A percentile compares a stretch with the other conserved stretches of the same genome.
These are phyloP conservation scores for Geotrichum klebahnii DNA, from an alignment of 1,139 yeast genomes.

Conservation along the genomic window DNA sequence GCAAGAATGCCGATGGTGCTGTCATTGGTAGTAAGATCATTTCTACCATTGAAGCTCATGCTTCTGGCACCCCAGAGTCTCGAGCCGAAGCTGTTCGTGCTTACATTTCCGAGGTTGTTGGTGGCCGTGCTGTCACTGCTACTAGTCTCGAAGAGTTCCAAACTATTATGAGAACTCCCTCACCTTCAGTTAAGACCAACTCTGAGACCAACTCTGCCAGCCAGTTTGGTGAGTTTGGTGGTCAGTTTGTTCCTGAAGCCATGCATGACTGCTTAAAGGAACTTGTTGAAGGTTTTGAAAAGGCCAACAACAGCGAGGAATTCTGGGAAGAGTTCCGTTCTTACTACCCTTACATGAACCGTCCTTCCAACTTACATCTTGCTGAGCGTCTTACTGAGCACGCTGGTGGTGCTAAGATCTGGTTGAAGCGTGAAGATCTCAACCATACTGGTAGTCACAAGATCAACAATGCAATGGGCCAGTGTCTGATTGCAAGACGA, in stretches of 20 bases:
- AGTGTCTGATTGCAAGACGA: constrained; percentile 84
- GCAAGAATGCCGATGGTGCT: constrained; percentile 78
- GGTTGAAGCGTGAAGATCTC: constrained; percentile 97
- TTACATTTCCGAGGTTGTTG: constrained; percentile 67
- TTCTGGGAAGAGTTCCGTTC: constrained; percentile 92
- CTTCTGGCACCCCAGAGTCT: constrained; percentile 50
- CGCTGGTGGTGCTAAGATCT: constrained; percentile 95
- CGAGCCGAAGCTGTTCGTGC: constrained; percentile 58
- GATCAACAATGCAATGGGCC: constrained; percentile 94
- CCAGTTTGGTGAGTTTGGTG: constrained; percentile 93
- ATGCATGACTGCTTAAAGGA: constrained; percentile 86
- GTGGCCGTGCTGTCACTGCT: constrained; percentile 48
- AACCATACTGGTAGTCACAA: constrained; percentile 98
- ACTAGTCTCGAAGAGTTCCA: constrained; percentile 25
- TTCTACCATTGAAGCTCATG: constrained; percentile 51
- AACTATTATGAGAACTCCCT: constrained; percentile 33
- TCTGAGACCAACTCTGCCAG: constrained; percentile 18
- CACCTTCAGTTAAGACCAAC: constrained; percentile 27
- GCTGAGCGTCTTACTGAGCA: constrained; percentile 86
- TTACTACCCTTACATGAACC: constrained; percentile 84
- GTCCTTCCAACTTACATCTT: constrained; percentile 88
- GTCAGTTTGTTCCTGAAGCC: constrained; percentile 97
- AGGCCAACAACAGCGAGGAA: constrained; percentile 77
- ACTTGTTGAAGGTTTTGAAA: constrained; percentile 80
- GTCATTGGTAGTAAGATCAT: constrained; percentile 90